Conservation (phyloP, 2,329 filamentous ascomycete species). For the Ceratocystis eucalypticola region DNA sequence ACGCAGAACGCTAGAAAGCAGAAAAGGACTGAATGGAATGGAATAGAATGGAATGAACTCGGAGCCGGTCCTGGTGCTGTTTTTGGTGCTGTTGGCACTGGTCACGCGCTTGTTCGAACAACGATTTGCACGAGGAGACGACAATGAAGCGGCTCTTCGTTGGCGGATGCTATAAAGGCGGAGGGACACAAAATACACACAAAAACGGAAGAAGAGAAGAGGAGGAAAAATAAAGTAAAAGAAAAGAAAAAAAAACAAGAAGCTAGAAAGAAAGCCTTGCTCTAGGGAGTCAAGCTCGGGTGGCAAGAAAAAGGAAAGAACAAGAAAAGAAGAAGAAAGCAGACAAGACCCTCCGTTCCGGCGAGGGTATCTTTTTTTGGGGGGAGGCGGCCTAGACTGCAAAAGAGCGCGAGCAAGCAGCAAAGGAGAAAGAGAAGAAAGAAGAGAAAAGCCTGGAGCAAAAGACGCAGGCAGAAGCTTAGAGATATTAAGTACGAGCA, state of each 20-base stretch:
- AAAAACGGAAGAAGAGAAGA: no score
- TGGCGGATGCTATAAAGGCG: neutral
- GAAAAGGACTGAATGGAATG: neutral
- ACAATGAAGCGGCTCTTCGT: neutral
- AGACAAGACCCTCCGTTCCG: constrained; percentile 4
- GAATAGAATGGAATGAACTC: neutral
- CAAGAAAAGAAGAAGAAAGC: constrained; percentile 11
- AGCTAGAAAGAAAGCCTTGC: constrained; percentile 8
- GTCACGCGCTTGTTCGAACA: neutral
- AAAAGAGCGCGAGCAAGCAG: constrained; percentile 11
- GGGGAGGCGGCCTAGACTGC: constrained; percentile 9
- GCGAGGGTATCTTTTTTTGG: neutral
- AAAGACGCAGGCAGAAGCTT: neutral
- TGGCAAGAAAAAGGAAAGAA: constrained; percentile 10
- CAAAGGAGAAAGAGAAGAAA: constrained; percentile 11
- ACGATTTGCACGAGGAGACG: neutral
- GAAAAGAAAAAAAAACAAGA: constrained; percentile 12
- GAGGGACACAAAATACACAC: neutral
- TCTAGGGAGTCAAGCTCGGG: neutral
- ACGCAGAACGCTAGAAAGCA: neutral
- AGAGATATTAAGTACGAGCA: neutral
- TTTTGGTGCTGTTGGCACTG: neutral
- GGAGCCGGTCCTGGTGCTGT: constrained; percentile 2
- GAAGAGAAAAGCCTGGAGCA: constrained; percentile 8
- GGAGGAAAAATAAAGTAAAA: neutral